Base-by-base conservation (phyloP, 73 alveolate species). In the Paramecium caudatum region DNA sequence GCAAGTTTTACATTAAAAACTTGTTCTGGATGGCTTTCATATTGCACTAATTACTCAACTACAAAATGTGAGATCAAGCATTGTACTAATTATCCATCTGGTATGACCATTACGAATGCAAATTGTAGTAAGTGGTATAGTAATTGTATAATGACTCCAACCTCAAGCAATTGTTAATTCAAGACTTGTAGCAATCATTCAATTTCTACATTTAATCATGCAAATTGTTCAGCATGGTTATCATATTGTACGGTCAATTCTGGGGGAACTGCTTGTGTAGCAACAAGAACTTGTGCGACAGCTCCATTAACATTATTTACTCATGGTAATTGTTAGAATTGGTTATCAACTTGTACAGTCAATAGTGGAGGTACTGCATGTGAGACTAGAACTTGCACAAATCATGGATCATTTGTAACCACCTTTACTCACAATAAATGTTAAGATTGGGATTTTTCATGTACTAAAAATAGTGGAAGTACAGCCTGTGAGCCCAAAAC, bases 301-400 rank as follows among this genome's bases (percentile, higher is more conserved):
- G 34, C 33, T 41, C 7, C 25, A 27, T 16, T 41, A 0, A 74
- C 88, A 41, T 30, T 43, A 15, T 41, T 45, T 8, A 74, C 17
- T 74, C 69, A 74, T 41, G 15, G 43, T 15, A 45, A 74, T 74
- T 74, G 88, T 74, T 74, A 36, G 55, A 16, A 9, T 4, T 74
- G 68, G 83, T 74, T 74, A n/a, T 27, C 55, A 6, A 74, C 88
- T 21, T 74, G 88, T 45, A 74, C 88, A 74, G 46, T 74, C 3
- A 74, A 74, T 74, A 19, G 43, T n/a, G 83, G 83, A 33, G 47
- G 23, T 7, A 65, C 83, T 10, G 83, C 83, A 32, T 65, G 83
- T 30, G 50, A 65, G 34, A 7, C 61, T 30, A 65, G 39, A 65
- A 33, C 83, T 32, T 65, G 83, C 34, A 65, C 83, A 32, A 65